Conservation (phyloP, 352 stramenopile species). For the Peronospora farinosa region DNA sequence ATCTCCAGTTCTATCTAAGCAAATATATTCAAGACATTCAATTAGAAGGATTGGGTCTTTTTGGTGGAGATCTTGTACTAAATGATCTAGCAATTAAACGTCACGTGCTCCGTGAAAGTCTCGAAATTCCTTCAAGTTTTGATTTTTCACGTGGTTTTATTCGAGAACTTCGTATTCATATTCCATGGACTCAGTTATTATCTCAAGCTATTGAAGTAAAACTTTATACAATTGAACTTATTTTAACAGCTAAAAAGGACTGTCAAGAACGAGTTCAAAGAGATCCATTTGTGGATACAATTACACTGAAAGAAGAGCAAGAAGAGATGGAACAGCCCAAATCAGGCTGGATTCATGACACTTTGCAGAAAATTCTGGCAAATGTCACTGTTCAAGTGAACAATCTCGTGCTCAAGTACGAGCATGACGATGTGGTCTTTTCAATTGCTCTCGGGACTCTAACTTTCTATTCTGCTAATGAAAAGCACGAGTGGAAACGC, state of each 20-base stretch:
- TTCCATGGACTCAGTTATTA: conserved; percentile 83
- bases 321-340: conserved; percentile 72
- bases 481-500: conserved; percentile 46
- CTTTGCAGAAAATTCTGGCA: conserved; percentile 71
- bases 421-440: conserved; percentile 82
- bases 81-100: conserved; percentile 88
- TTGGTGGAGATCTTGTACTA: conserved; percentile 79
- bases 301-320: conserved; percentile 13
- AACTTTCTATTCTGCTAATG: conserved; percentile 69
- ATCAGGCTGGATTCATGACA: conserved; percentile 73
- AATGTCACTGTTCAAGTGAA: conserved; percentile 83
- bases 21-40: conserved; percentile 89
- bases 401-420: conserved; percentile 86
- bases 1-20: conserved; percentile 82
- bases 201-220: conserved; percentile 86
- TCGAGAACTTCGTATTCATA: conserved; percentile 82
- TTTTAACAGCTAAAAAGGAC: conserved; percentile 56
- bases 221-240: conserved; percentile 85
- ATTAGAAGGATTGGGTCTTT: conserved; percentile 77
- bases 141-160: conserved; percentile 85
- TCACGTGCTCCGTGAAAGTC: conserved; percentile 78
- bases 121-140: conserved; percentile 83
- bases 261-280: conserved; percentile 9
- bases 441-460: conserved; percentile 76
- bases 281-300: neutral